These are phyloP conservation scores for Saccharomycopsis sp. DNA, from an alignment of 805 yeast genomes.

Conservation along the genomic window DNA sequence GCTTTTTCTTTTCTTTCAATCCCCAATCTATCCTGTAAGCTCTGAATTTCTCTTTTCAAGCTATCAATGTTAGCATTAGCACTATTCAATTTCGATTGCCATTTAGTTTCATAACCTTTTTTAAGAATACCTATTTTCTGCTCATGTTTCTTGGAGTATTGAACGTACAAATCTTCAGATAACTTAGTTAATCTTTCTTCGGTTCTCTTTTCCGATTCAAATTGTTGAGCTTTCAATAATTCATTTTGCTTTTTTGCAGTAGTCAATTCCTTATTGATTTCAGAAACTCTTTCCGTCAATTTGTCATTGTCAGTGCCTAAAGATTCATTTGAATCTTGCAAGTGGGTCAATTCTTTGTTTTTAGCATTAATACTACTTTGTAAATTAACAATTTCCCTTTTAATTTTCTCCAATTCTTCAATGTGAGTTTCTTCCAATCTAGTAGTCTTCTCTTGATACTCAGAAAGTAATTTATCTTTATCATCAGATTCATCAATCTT, in stretches of 20 bases:
- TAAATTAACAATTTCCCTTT: conserved; percentile 10
- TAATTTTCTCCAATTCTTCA: conserved; percentile 18
- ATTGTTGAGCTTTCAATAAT: conserved; percentile 12
- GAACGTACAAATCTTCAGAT: conserved; percentile 64
- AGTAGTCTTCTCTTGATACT: conserved; percentile 8
- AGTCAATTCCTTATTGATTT: conserved; percentile 26
- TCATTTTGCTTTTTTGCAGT: conserved; percentile 7
- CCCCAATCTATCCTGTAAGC: conserved; percentile 39
- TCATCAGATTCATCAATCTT: conserved; percentile 1
- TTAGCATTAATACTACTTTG: conserved; percentile 18
- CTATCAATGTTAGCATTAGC: conserved; percentile 38
- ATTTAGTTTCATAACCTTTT: conserved; percentile 50
- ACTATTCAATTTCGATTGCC: conserved; percentile 38
- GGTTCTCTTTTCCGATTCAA: conserved; percentile 39
- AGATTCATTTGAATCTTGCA: conserved; percentile 21
- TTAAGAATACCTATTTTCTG: conserved; percentile 58
- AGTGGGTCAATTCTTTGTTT: conserved; percentile 12
- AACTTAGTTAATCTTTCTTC: conserved; percentile 52
- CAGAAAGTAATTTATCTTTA: conserved; percentile 9
- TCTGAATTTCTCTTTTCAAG: conserved; percentile 45
- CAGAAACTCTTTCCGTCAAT: conserved; percentile 22
- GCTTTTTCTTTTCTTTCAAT: conserved; percentile 52
- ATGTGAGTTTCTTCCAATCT: conserved; percentile 10
- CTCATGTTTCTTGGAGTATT: conserved; percentile 72
- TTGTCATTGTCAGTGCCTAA: conserved; percentile 14